A percentile compares a stretch with the other conserved stretches of the same genome.
Conservation (phyloP, 2,329 filamentous ascomycete genomes). For the Fonsecaea nubica region DNA sequence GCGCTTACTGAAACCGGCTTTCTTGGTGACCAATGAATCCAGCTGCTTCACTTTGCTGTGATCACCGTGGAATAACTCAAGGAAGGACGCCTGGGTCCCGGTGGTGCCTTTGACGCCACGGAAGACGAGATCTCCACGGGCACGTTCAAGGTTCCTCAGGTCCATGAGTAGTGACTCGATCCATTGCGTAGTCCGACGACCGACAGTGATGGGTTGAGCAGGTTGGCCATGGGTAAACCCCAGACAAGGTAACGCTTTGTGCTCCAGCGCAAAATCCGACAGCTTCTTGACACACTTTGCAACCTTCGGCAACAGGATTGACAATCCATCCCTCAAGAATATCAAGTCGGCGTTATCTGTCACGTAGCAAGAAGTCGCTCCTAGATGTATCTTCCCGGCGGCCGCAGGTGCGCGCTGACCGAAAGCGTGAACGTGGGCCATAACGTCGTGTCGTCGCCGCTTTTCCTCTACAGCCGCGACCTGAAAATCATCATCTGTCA, state of each 20-base stretch:
- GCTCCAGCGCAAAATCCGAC: constrained; percentile 71
- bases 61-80: constrained; percentile 69
- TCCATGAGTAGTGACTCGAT: constrained; percentile 78
- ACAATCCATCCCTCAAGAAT: constrained; percentile 74
- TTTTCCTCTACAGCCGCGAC: constrained; percentile 79
- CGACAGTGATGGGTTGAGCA: constrained; percentile 69
- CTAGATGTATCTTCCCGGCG: constrained; percentile 82
- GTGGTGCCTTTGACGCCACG: constrained; percentile 77
- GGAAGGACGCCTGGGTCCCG: constrained; percentile 78
- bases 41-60: constrained; percentile 66
- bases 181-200: constrained; percentile 74
- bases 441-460: constrained; percentile 69
- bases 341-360: constrained; percentile 80
- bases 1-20: constrained; percentile 65
- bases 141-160: constrained; percentile 73
- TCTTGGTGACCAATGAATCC: constrained; percentile 68
- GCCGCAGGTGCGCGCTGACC: constrained; percentile 75
- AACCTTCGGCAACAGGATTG: constrained; percentile 77
- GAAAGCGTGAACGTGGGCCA: constrained; percentile 75
- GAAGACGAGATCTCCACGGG: constrained; percentile 72
- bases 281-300: constrained; percentile 80
- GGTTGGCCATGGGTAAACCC: constrained; percentile 74
- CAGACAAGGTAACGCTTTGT: constrained; percentile 74
- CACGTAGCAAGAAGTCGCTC: constrained; percentile 65
- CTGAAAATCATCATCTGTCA: constrained; percentile 79